phyloP scores from a whole-genome alignment of 2,329 filamentous ascomycete genomes.

The Penicillium corylophilum region DNA sequence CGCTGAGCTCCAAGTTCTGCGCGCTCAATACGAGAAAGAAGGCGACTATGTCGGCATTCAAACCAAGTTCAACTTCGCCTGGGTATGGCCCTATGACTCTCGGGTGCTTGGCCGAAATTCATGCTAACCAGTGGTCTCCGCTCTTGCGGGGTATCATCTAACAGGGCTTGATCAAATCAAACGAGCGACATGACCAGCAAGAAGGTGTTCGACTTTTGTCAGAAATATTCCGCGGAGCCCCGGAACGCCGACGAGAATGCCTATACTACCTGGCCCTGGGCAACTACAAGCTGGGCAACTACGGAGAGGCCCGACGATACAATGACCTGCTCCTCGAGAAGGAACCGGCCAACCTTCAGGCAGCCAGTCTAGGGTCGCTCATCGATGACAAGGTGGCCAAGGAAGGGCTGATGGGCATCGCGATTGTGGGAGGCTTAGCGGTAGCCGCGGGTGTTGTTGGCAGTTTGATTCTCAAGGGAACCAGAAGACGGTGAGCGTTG shows the following conservation, averaged over 20 bases:
- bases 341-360: slow-evolving; percentile 89
- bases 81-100: slow-evolving; percentile 60
- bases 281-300: slow-evolving; percentile 98
- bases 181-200: slow-evolving; percentile 80
- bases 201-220: slow-evolving; percentile 89
- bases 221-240: slow-evolving; percentile 92
- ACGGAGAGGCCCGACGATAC: slow-evolving; percentile 88
- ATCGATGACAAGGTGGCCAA: slow-evolving; percentile 96
- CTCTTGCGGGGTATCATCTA: slow-evolving; percentile 7
- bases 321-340: slow-evolving; percentile 90
- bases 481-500: slow-evolving; percentile 56
- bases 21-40: slow-evolving; percentile 94
- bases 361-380: slow-evolving; percentile 76
- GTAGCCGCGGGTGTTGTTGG: slow-evolving; percentile 92
- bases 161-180: slow-evolving; percentile 93
- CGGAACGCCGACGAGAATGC: slow-evolving; percentile 92
- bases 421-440: slow-evolving; percentile 89
- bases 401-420: slow-evolving; percentile 90
- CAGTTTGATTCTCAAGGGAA: slow-evolving; percentile 76
- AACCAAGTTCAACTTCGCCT: slow-evolving; percentile 99
- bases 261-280: slow-evolving; percentile 97
- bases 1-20: slow-evolving; percentile 87
- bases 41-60: slow-evolving; percentile 95
- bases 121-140: slow-evolving; percentile 10
- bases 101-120: background rate